Base-by-base conservation (phyloP, 2,329 filamentous ascomycete species). In the Phialocephala sp. region DNA sequence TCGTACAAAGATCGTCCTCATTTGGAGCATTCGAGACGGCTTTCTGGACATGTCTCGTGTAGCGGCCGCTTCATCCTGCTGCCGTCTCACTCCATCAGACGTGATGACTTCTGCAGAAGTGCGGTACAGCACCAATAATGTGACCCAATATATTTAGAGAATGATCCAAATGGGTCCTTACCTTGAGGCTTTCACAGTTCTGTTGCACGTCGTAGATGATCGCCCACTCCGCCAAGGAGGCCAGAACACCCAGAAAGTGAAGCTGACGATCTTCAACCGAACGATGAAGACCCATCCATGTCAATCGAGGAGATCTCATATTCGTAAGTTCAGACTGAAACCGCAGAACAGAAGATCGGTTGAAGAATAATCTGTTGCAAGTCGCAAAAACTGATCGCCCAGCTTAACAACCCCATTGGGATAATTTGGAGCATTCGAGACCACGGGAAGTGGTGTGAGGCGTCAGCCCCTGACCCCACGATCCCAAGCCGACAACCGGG, bases 11-110 rank as follows among this genome's bases (percentile, higher is more conserved):
- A 66, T 59, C 54, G 36, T 58, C 63, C 15, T 2, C 45, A 61
- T 45, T 60, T 60, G 45, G 62, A 64, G 55, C 58, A 50, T 41
- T 64, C 62, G 57, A 65, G 59, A 62, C 24, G 41, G 8, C 52
- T 52, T 36, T 58, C 24, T 27, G 36, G 20, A 20, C n/a, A 1
- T 8, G 9, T 32, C 15, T 32, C 12, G 55, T 58, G 55, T 39
- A 22, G 41, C 39, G 14, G 32, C 20, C 41, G 32, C 20, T n/a
- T 35, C 39, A 2, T 27, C 54, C 36, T 41, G 35, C 8, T 15
- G 2, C 47, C 43, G 20, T 52, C 47, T 52, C 47, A 52, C 47
- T 24, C 47, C 20, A 24, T 18, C 2, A 32, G 22, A 52, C 47
- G 18, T 32, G 47, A 32, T 32, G 27, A 2, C 24, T 14, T 24